These are phyloP conservation scores for Solanum pinnatisectum DNA, from an alignment of 257 asterid species.

Conservation along the genomic window DNA sequence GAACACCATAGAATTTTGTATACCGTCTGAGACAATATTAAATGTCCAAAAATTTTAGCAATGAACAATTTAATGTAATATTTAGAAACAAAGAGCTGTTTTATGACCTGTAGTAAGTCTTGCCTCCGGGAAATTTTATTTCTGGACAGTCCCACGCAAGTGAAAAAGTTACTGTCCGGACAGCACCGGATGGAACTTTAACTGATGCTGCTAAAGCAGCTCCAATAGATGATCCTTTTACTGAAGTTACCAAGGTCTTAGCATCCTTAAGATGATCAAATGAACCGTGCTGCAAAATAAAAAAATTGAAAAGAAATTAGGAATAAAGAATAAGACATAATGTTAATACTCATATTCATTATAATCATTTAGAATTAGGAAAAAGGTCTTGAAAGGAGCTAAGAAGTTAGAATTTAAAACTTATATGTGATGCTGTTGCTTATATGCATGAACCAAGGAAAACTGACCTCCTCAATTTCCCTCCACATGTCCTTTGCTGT, in stretches of 20 bases:
- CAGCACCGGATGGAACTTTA: constrained; percentile 57
- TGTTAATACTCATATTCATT: not conserved
- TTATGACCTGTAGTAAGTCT: constrained; percentile 71
- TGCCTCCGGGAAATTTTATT: constrained; percentile 63
- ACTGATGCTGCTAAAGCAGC: constrained; percentile 89
- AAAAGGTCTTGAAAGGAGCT: not conserved
- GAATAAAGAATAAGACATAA: not conserved
- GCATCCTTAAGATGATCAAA: constrained; percentile 60
- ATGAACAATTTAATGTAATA: not conserved
- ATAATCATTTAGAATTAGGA: not conserved
- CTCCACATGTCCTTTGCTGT: constrained; percentile 92
- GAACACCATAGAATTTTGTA: constrained; percentile 65
- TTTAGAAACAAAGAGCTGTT: not conserved
- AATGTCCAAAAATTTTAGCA: constrained; percentile 8
- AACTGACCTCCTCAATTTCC: constrained; percentile 74
- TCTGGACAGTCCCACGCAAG: constrained; percentile 94
- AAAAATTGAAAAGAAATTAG: not conserved
- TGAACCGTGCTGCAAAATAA: constrained; percentile 63
- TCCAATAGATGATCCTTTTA: constrained; percentile 63
- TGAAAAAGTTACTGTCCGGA: constrained; percentile 62
- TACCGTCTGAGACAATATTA: constrained; percentile 58
- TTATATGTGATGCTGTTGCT: not conserved
- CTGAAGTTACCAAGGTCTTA: constrained; percentile 63
- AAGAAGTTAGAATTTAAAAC: not conserved
- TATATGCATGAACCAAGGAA: constrained; percentile 2